Evolutionary conservation across 768 basidiomycete species (phyloP), one percentile per base, ranked within the genome.

Genomic region (Omphalotus guepiniiformis): DNA sequence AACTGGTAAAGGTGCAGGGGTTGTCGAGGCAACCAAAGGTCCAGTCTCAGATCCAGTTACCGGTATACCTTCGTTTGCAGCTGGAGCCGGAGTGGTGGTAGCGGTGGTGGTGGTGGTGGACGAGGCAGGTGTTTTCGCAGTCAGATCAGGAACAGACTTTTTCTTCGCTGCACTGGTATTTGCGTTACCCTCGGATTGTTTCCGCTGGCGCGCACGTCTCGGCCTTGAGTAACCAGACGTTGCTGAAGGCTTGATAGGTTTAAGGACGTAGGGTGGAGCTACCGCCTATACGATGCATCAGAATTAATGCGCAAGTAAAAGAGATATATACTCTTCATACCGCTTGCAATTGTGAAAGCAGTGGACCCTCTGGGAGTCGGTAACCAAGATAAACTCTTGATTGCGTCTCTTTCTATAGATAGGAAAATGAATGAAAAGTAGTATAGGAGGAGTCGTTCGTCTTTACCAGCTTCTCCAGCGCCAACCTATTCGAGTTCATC

Each of bases 281-380:
- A 73, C 66, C 19, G 76, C 73, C 83, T 71, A 48, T 21, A 21
- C 26, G 19, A 29, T 26, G 11, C 29, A 16, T 39, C 23, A 23
- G 6, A 54, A 38, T 22, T 6, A 25, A 39, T 15, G 16, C 22
- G 40, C 22, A 21, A 13, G 13, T 22, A 23, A 25, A 19, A 23
- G 25, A 13, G 22, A 27, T 29, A 47, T 29, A 29, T 11, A 27
- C 32, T 53, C 75, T 46, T n/a, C n/a, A n/a, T 56, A 87, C 85
- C 28, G 66, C 68, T 59, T 80, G 80, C 29, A 90, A 68, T 55
- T 85, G 80, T 6, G 70, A 65, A 23, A 85, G 60, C 36, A 83
- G 62, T 9, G 76, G 63, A 15, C 83, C 79, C 44, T 79, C 71
- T 1, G 79, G 63, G 2, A 89, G 62, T 44, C 69, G 74, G 52